Conservation (phyloP, 2,329 filamentous ascomycete genomes). For the Paracoccidioides brasiliensis region DNA sequence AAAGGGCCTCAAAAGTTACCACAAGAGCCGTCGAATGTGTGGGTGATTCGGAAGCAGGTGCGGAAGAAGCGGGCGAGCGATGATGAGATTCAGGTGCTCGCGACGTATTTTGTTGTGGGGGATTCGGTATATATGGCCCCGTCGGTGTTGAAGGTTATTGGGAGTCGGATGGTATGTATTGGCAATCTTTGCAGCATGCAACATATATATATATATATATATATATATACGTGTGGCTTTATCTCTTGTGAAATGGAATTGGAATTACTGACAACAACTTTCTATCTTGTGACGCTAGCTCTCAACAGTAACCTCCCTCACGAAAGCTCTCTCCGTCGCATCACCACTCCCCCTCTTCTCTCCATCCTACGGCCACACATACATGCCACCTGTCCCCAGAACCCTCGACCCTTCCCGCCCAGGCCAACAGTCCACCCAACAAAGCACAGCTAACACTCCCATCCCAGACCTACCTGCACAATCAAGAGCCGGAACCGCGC, state of each 20-base stretch:
- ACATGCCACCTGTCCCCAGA: slow-evolving; percentile 39
- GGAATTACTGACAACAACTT: not conserved
- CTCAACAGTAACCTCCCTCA: slow-evolving; percentile 42
- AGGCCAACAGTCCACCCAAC: slow-evolving; percentile 25
- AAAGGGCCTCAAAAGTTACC: slow-evolving; percentile 17
- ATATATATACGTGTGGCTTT: too few relatives aligned
- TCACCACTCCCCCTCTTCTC: slow-evolving; percentile 44
- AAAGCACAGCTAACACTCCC: slow-evolving; percentile 37
- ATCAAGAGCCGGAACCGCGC: slow-evolving; percentile 17
- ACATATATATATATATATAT: not conserved
- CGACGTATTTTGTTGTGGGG: slow-evolving; percentile 49
- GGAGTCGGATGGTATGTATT: slow-evolving; percentile 38
- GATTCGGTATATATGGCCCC: slow-evolving; percentile 50
- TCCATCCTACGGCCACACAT: slow-evolving; percentile 47
- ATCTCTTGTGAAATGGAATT: too few relatives aligned
- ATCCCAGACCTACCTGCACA: slow-evolving; percentile 26
- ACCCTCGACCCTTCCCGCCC: slow-evolving; percentile 21
- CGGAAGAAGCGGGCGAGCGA: slow-evolving; percentile 32
- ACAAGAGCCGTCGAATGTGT: slow-evolving; percentile 39
- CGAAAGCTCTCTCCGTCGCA: slow-evolving; percentile 42
- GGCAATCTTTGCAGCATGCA: slow-evolving; percentile 5
- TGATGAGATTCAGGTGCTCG: slow-evolving; percentile 41
- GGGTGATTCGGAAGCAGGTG: slow-evolving; percentile 48
- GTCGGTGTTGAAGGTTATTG: slow-evolving; percentile 45
- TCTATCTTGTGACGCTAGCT: slow-evolving; percentile 28